A percentile compares a stretch with the other conserved stretches of the same genome.
Evolutionary conservation across 331 rosid species (phyloP).

Genomic region (Dryas integrifolia): DNA sequence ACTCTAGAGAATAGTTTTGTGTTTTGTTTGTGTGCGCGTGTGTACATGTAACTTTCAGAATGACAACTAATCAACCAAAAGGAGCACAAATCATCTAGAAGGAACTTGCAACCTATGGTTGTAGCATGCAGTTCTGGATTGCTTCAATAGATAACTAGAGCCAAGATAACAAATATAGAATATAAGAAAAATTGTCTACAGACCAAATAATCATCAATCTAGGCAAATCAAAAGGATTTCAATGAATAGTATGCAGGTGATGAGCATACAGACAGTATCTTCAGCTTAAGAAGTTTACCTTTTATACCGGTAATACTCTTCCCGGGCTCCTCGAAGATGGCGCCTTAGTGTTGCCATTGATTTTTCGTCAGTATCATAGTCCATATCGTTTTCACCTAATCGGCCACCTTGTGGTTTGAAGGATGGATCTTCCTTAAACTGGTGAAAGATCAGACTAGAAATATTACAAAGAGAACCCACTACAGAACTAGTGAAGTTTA

Average conservation of each 20-base stretch:
- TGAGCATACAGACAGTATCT: background rate
- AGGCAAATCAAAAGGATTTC: background rate
- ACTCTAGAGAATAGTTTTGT: no score
- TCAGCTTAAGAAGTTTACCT: slow-evolving; percentile 47
- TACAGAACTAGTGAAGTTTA: slow-evolving; percentile 8
- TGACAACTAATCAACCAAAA: background rate
- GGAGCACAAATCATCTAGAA: background rate
- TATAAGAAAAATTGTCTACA: background rate
- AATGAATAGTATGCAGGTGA: background rate
- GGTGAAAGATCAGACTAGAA: slow-evolving; percentile 29
- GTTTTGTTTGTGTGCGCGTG: no score
- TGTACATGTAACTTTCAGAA: no score
- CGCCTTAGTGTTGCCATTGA: slow-evolving; percentile 94
- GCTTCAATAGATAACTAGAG: background rate
- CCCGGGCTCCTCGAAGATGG: slow-evolving; percentile 82
- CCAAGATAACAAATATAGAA: no score
- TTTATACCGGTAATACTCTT: slow-evolving; percentile 80
- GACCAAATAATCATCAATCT: background rate
- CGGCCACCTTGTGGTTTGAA: slow-evolving; percentile 92
- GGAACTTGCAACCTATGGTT: background rate
- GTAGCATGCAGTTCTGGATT: background rate
- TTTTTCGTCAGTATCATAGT: slow-evolving; percentile 96
- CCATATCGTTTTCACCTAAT: slow-evolving; percentile 82
- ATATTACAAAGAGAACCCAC: slow-evolving; percentile 26
- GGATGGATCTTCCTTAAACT: slow-evolving; percentile 87